A percentile compares a stretch with the other conserved stretches of the same genome.
phyloP scores from a whole-genome alignment of 1,284 basidiomycete species.

The Heliocybe sulcata region DNA sequence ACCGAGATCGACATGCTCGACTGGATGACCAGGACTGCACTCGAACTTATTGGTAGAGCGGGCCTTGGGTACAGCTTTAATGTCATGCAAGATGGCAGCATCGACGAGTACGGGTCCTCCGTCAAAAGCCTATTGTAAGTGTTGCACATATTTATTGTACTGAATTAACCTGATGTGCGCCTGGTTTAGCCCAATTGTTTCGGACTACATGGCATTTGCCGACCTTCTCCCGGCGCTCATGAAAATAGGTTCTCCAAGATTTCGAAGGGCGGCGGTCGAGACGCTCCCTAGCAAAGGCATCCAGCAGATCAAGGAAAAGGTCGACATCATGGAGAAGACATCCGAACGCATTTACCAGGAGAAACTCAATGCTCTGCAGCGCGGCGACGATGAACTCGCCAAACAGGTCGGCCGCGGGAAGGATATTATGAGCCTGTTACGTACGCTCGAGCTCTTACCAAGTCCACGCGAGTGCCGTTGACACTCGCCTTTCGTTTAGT shows the following conservation, averaged over 20 bases:
- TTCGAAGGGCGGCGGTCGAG: neutral
- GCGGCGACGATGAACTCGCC: constrained; percentile 10
- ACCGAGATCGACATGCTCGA: constrained; percentile 5
- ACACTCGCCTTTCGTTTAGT: constrained; percentile 14
- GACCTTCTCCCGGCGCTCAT: neutral
- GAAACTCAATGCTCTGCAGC: neutral
- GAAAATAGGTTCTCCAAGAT: neutral
- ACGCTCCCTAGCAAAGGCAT: neutral
- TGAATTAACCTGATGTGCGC: neutral
- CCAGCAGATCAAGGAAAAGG: neutral
- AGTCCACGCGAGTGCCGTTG: neutral
- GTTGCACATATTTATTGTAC: neutral
- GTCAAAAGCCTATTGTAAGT: constrained; percentile 6
- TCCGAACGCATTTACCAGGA: neutral
- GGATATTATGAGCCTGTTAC: constrained; percentile 18
- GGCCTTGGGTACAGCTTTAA: constrained; percentile 5
- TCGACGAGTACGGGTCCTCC: constrained; percentile 3
- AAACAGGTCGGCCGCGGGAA: constrained; percentile 16
- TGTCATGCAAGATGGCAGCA: neutral
- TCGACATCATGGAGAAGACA: neutral
- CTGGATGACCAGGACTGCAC: constrained; percentile 6
- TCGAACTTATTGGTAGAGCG: constrained; percentile 6
- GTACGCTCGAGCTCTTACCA: constrained; percentile 5
- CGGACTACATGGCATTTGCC: neutral
- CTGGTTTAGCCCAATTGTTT: neutral